phyloP scores from a whole-genome alignment of 306 rosid genomes.

The Mimosa pudica region DNA sequence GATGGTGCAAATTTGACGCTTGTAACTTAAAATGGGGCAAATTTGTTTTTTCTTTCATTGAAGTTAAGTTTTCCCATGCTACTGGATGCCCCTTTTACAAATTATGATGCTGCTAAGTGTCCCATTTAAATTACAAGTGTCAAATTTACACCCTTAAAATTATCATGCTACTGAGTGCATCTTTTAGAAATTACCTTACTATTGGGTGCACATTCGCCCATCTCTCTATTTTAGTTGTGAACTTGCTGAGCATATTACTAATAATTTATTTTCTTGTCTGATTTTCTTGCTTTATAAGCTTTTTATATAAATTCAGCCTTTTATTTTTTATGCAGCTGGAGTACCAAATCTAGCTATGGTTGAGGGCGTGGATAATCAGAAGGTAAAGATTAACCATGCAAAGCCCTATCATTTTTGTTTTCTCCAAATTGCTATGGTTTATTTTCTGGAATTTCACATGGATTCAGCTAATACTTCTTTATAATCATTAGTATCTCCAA shows the following conservation, averaged over 20 bases:
- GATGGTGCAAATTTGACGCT: no score
- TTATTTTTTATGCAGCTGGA: slow-evolving; percentile 52
- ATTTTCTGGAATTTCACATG: slow-evolving; percentile 17
- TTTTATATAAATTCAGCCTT: not conserved
- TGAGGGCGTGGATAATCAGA: slow-evolving; percentile 83
- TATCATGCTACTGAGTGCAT: no score
- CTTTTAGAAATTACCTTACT: no score
- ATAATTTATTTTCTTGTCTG: slow-evolving; percentile 23
- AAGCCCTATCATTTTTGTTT: not conserved
- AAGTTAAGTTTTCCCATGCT: no score
- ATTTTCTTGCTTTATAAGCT: slow-evolving; percentile 34
- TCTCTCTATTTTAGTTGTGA: not conserved
- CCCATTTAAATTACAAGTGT: no score
- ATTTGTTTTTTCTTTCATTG: no score
- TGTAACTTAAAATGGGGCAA: no score
- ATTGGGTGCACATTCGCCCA: no score
- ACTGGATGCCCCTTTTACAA: no score
- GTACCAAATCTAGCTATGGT: slow-evolving; percentile 79
- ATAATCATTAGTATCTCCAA: slow-evolving; percentile 38
- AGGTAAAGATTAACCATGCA: slow-evolving; percentile 52
- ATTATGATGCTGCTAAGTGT: no score
- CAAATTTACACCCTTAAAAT: no score
- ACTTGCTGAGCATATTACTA: slow-evolving; percentile 32
- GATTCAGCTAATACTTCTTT: slow-evolving; percentile 26
- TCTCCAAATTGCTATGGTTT: not conserved